Evolutionary conservation across 805 yeast species (phyloP).

Genomic region (Yamadazyma kitorensis): DNA sequence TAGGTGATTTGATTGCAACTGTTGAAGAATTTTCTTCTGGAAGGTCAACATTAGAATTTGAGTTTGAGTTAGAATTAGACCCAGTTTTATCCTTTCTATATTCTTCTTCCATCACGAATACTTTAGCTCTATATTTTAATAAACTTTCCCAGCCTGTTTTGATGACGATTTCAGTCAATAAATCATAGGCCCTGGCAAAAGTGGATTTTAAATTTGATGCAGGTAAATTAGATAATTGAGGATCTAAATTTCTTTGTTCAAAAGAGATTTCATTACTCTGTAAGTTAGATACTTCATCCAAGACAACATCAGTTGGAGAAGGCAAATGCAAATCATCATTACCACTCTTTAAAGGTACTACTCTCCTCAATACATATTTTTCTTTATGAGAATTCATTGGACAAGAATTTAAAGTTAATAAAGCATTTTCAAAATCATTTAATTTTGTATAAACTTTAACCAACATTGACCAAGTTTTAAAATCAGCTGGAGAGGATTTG

Average conservation of each 20-base stretch:
- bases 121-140: constrained; percentile 44
- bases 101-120: constrained; percentile 48
- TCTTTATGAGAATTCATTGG: constrained; percentile 80
- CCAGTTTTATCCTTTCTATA: constrained; percentile 39
- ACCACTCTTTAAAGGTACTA: constrained; percentile 48
- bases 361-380: constrained; percentile 57
- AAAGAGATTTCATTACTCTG: constrained; percentile 61
- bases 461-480: constrained; percentile 68
- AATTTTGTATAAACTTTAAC: constrained; percentile 61
- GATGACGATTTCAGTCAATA: constrained; percentile 42
- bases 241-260: constrained; percentile 68
- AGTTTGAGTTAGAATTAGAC: constrained; percentile 10
- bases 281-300: constrained; percentile 65
- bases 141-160: constrained; percentile 47
- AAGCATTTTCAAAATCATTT: constrained; percentile 68
- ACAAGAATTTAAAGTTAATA: constrained; percentile 71
- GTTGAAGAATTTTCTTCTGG: constrained; percentile 34
- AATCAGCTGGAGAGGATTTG: constrained; percentile 70
- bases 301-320: constrained; percentile 67
- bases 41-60: constrained; percentile 3
- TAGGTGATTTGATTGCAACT: constrained; percentile 36
- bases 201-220: constrained; percentile 62
- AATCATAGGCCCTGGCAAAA: constrained; percentile 44
- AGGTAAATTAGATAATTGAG: constrained; percentile 57
- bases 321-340: constrained; percentile 67